These are phyloP conservation scores for Kentomonas sorsogonicus DNA, from an alignment of 208 protist genomes.

Conservation along the genomic window DNA sequence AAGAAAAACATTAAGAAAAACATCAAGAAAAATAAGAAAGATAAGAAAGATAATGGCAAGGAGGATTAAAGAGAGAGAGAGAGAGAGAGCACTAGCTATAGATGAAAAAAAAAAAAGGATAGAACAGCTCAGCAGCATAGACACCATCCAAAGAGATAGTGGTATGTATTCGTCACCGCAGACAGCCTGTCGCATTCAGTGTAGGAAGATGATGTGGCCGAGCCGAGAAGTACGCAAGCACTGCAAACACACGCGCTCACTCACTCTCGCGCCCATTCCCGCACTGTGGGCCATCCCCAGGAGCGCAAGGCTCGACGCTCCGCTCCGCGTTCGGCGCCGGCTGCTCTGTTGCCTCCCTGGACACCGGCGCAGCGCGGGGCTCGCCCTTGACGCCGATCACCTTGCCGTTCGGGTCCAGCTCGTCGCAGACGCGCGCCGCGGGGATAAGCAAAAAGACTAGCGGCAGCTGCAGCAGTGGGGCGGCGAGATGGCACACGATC, in stretches of 20 bases:
- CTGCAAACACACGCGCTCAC: neutral
- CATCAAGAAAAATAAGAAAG: too few relatives aligned
- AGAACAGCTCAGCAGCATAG: neutral
- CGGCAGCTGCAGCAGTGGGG: conserved; percentile 40
- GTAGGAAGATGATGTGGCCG: neutral
- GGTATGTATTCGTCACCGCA: neutral
- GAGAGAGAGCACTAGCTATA: neutral
- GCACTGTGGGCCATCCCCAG: too few relatives aligned
- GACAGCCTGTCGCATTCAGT: neutral
- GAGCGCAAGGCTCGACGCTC: neutral
- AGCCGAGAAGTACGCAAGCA: neutral
- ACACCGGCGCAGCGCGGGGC: too few relatives aligned
- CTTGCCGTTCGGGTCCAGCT: conserved; percentile 17
- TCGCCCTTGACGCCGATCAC: too few relatives aligned
- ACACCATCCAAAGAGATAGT: neutral
- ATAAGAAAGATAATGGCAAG: too few relatives aligned
- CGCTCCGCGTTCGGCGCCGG: neutral
- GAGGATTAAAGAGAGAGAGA: neutral
- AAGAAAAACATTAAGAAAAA: conserved; percentile 1
- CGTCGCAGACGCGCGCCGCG: conserved; percentile 34
- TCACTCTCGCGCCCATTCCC: too few relatives aligned
- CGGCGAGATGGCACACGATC: conserved; percentile 27
- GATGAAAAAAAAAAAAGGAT: conserved; percentile 8
- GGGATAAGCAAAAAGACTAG: conserved; percentile 34
- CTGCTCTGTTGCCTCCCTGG: conserved; percentile 1